These are phyloP conservation scores for Cladosporium sphaerospermum DNA, from an alignment of 2,329 filamentous ascomycete species.

Conservation along the genomic window DNA sequence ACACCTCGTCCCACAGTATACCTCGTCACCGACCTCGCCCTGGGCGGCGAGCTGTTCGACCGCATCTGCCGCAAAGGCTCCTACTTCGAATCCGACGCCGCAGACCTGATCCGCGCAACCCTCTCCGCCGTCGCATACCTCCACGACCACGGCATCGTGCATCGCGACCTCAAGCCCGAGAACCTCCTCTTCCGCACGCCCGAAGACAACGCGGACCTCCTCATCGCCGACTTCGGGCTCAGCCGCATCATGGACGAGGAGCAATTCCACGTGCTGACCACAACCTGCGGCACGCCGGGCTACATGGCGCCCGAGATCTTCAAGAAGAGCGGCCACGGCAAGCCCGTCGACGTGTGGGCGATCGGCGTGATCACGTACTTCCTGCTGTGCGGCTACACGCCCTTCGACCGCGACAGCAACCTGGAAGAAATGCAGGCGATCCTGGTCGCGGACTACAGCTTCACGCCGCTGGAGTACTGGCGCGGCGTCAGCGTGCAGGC, in stretches of 20 bases:
- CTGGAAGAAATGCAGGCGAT: conserved; percentile 99
- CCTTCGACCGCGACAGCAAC: conserved; percentile 94
- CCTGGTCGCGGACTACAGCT: conserved; percentile 90
- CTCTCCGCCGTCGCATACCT: conserved; percentile 97
- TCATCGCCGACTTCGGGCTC: conserved; percentile 95
- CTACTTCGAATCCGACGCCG: conserved; percentile 96
- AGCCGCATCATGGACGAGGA: conserved; percentile 98
- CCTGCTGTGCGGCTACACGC: conserved; percentile 93
- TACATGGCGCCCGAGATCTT: conserved; percentile 99
- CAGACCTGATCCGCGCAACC: conserved; percentile 88
- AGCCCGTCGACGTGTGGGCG: conserved; percentile 97
- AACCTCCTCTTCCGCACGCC: conserved; percentile 95
- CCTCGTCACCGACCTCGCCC: conserved; percentile 90
- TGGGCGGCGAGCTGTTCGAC: conserved; percentile 95
- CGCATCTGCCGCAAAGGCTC: conserved; percentile 97
- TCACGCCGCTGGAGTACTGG: conserved; percentile 94
- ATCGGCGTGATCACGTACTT: conserved; percentile 99
- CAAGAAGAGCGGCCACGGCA: conserved; percentile 96
- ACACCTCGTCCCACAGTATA: conserved; percentile 54
- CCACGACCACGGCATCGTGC: conserved; percentile 96
- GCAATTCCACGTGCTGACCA: conserved; percentile 94
- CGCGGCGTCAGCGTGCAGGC: conserved; percentile 77
- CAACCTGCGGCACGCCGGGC: conserved; percentile 92
- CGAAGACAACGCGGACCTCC: conserved; percentile 91
- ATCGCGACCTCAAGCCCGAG: conserved; percentile 95